Evolutionary conservation across 1,284 basidiomycete species (phyloP).

Genomic region (Coriolopsis trogii): DNA sequence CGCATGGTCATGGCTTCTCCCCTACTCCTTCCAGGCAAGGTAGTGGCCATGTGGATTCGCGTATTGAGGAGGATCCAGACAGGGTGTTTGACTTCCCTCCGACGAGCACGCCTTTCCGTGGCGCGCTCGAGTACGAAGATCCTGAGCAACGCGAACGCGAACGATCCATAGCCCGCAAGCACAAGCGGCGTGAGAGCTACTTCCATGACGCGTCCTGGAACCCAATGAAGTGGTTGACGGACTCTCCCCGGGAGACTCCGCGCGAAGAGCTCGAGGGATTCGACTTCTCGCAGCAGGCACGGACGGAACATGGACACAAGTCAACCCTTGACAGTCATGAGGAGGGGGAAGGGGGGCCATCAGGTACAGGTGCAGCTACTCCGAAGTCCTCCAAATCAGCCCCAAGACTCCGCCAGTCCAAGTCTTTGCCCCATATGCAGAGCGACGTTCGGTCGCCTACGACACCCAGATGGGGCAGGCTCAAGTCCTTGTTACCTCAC

Average conservation of each 20-base stretch:
- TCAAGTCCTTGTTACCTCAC: slow-evolving; percentile 68
- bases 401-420: slow-evolving; percentile 35
- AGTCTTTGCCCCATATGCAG: slow-evolving; percentile 49
- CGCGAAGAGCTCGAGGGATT: slow-evolving; percentile 40
- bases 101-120: slow-evolving; percentile 53
- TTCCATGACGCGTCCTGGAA: slow-evolving; percentile 52
- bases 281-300: slow-evolving; percentile 10
- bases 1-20: slow-evolving; percentile 41
- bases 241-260: slow-evolving; percentile 40
- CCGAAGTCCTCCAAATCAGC: slow-evolving; percentile 10
- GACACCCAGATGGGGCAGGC: slow-evolving; percentile 55
- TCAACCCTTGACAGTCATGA: slow-evolving; percentile 14
- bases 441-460: slow-evolving; percentile 18
- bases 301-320: no score
- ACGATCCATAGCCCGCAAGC: slow-evolving; percentile 47
- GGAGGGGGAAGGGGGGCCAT: slow-evolving; percentile 6
- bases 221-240: slow-evolving; percentile 58
- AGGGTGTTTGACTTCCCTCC: slow-evolving; percentile 34
- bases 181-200: slow-evolving; percentile 55
- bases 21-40: slow-evolving; percentile 33
- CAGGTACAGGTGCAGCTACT: slow-evolving; percentile 2
- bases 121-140: slow-evolving; percentile 54
- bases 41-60: slow-evolving; percentile 21
- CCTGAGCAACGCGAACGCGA: slow-evolving; percentile 44
- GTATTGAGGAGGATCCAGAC: slow-evolving; percentile 34